Conservation (phyloP, 108 stramenopile species). For the Schizochytrium sp. region DNA sequence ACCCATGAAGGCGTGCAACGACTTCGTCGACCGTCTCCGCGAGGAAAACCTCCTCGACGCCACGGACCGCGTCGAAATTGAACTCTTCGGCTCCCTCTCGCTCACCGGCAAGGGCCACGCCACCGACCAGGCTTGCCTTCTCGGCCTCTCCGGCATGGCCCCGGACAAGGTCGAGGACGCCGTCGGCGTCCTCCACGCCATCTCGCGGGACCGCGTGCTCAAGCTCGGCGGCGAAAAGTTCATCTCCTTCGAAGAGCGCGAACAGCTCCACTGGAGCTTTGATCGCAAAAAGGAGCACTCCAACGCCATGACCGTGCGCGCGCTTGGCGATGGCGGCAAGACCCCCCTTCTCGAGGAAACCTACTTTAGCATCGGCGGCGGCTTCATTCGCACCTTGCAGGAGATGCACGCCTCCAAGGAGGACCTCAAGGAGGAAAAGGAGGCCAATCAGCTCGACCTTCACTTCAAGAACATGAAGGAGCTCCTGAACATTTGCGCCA, state of each 20-base stretch:
- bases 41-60: neutral
- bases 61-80: neutral
- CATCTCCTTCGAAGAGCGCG: neutral
- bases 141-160: neutral
- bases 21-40: neutral
- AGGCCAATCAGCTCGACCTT: neutral
- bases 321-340: neutral
- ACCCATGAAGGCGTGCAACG: slow-evolving; percentile 13
- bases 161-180: slow-evolving; percentile 1
- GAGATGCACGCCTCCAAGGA: slow-evolving; percentile 15
- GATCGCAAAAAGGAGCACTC: neutral
- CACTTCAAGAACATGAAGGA: slow-evolving; percentile 20
- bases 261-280: neutral
- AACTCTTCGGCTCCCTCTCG: neutral
- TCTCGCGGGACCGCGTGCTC: neutral
- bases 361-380: slow-evolving; percentile 18
- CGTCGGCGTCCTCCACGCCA: neutral
- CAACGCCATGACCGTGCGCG: slow-evolving; percentile 8
- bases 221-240: neutral
- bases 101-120: slow-evolving; percentile 19
- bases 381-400: neutral
- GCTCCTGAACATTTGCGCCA: neutral
- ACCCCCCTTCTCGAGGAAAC: neutral
- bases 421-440: neutral
- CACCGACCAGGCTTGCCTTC: slow-evolving; percentile 7